Conservation (phyloP, 2,329 filamentous ascomycete genomes). For the Achaetomium macrosporum region DNA sequence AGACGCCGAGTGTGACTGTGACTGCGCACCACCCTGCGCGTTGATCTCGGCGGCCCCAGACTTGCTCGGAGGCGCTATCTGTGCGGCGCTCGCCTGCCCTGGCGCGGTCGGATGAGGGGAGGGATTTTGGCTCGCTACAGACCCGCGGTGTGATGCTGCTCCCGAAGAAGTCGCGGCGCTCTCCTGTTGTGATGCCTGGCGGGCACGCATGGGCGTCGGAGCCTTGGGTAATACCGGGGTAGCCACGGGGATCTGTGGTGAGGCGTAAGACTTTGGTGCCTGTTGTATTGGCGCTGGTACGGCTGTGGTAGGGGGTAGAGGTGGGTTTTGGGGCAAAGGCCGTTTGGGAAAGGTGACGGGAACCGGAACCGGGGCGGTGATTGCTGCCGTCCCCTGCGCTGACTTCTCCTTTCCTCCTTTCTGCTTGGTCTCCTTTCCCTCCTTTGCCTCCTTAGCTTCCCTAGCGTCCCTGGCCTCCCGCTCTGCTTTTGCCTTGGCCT, state of each 20-base stretch:
- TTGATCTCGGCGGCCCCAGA: conserved; percentile 40
- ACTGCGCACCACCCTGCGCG: conserved; percentile 20
- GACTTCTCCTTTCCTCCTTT: conserved; percentile 42
- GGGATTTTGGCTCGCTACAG: conserved; percentile 48
- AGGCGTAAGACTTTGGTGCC: conserved; percentile 56
- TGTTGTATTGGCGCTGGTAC: conserved; percentile 55
- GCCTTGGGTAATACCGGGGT: conserved; percentile 80
- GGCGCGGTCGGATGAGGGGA: conserved; percentile 59
- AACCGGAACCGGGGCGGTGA: conserved; percentile 30
- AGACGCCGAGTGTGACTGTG: conserved; percentile 52
- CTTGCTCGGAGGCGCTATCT: conserved; percentile 59
- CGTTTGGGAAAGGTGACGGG: conserved; percentile 36
- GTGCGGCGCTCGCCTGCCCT: conserved; percentile 58
- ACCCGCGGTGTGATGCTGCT: conserved; percentile 54
- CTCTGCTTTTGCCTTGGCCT: conserved; percentile 55
- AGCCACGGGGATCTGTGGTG: conserved; percentile 71
- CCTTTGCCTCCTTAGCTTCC: conserved; percentile 38
- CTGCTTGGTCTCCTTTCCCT: conserved; percentile 38
- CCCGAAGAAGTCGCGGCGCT: conserved; percentile 64
- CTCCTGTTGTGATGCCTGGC: conserved; percentile 74
- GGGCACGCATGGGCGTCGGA: conserved; percentile 69
- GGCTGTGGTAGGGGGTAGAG: conserved; percentile 32
- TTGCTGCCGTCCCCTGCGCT: conserved; percentile 35
- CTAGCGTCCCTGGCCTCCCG: conserved; percentile 60
- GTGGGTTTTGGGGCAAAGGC: conserved; percentile 38